A percentile compares a stretch with the other conserved stretches of the same genome.
phyloP scores from a whole-genome alignment of 1,139 yeast species.

The Magnusiomyces ingens region DNA sequence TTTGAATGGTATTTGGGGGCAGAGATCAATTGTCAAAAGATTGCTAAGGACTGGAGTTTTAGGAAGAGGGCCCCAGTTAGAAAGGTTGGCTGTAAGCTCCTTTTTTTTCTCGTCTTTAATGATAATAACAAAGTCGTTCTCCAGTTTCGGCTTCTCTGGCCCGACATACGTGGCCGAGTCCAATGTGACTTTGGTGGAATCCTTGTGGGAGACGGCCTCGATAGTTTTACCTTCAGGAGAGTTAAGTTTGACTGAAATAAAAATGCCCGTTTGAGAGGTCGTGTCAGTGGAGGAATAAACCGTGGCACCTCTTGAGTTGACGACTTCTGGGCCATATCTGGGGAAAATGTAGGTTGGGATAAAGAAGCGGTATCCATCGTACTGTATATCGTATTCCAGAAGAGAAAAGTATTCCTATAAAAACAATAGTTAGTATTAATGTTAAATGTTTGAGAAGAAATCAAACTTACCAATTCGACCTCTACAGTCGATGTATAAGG shows the following conservation, averaged over 20 bases:
- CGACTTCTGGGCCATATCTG: conserved; percentile 4
- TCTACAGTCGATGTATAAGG: conserved; percentile 7
- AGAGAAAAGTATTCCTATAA: background rate
- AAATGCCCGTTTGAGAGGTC: conserved; percentile 3
- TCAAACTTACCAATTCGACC: conserved; percentile 1
- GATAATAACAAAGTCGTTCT: conserved; percentile 9
- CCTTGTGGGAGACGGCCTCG: conserved; percentile 11
- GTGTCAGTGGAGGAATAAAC: background rate
- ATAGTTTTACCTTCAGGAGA: background rate
- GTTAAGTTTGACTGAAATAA: conserved; percentile 3
- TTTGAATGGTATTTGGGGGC: conserved; percentile 1
- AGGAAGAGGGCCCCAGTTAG: background rate
- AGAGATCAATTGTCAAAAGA: conserved; percentile 7
- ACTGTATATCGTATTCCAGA: conserved; percentile 12
- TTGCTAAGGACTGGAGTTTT: conserved; percentile 5
- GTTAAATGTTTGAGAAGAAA: too few species aligned
- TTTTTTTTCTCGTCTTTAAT: background rate
- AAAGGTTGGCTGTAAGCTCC: conserved; percentile 2
- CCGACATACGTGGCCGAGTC: background rate
- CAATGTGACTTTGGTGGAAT: background rate
- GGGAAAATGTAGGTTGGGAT: conserved; percentile 9
- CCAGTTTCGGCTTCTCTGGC: background rate
- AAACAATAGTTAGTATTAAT: too few species aligned
- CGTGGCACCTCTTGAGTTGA: background rate
- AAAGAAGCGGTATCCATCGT: conserved; percentile 8